Base-by-base conservation (phyloP, 1,284 basidiomycete species). In the Singerocomus inundabilis region DNA sequence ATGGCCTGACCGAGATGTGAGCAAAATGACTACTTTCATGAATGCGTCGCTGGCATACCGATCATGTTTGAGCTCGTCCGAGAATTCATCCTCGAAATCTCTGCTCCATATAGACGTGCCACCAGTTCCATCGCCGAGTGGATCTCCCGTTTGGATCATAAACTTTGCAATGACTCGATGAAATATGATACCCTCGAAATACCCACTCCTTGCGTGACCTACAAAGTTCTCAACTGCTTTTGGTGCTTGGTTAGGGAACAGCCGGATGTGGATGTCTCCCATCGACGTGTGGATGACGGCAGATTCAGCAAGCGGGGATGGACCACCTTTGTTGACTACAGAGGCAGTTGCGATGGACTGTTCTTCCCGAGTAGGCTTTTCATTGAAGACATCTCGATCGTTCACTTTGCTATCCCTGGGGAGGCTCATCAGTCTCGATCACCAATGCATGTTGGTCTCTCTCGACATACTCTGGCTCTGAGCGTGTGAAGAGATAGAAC, bases 121-220 rank as follows among this genome's bases (percentile, higher is more conserved):
- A n/a, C 97, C 97, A 0, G 95, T 98, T 2, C 97, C 97, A 69
- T 99, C 95, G 15, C 93, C 96, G 5, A 97, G 73, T 1, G 97
- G 97, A 63, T 99, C 96, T 32, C 97, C 96, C 2, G 95, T 98
- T 75, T 99, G 96, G 46, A 99, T 85, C 97, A 99, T 99, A 66
- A 99, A 99, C 73, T 99, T 99, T 57, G 92, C 84, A 67, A 99
- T 99, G 56, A 99, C 91, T 52, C 97, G 90, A 70, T 99, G 97
- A 78, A 99, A 98, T 63, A 98, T 84, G 47, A 98, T 78, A 18
- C 88, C 86, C 67, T 99, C 95, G 68, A 91, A 99, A 73, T 93
- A 99, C 1, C 92, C 86, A 61, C 85, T 93, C 58, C 87, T 79
- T n/a, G 92, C 84, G 61, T 98, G 92, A 1, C 92, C 93, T 18